Conservation (phyloP, 495 filamentous ascomycete species). For the Hypoxylon fuscum region DNA sequence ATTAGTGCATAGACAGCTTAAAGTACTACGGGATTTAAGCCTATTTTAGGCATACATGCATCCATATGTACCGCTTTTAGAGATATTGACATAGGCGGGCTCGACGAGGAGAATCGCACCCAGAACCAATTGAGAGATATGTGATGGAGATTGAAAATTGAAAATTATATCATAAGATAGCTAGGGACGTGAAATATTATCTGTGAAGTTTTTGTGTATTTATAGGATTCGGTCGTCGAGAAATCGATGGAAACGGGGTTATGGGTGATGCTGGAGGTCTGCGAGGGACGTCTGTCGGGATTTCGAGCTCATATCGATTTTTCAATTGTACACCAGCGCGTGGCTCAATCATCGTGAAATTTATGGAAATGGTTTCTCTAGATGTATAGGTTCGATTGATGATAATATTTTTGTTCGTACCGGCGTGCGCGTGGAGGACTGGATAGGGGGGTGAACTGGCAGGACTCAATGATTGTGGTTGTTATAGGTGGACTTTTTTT, state of each 20-base stretch:
- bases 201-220: neutral
- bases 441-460: constrained; percentile 6
- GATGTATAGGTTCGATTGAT: neutral
- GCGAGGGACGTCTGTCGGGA: constrained; percentile 9
- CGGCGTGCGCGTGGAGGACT: constrained; percentile 2
- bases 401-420: constrained; percentile 1
- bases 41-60: constrained; percentile 5
- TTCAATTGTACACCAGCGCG: constrained; percentile 6
- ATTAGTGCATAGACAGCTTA: constrained; percentile 1
- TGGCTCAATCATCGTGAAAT: neutral
- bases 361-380: neutral
- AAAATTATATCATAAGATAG: constrained; percentile 1
- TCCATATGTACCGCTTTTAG: neutral
- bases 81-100: constrained; percentile 16
- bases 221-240: constrained; percentile 1
- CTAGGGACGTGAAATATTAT: neutral
- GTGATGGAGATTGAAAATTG: neutral
- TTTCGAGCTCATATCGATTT: neutral
- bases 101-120: constrained; percentile 22
- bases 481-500: constrained; percentile 6
- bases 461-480: constrained; percentile 16
- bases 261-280: neutral
- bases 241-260: constrained; percentile 18
- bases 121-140: constrained; percentile 5
- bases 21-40: neutral